Evolutionary conservation across 306 rosid genomes (phyloP), one percentile per base, ranked within the genome.

Genomic region (Quercus parvula): DNA sequence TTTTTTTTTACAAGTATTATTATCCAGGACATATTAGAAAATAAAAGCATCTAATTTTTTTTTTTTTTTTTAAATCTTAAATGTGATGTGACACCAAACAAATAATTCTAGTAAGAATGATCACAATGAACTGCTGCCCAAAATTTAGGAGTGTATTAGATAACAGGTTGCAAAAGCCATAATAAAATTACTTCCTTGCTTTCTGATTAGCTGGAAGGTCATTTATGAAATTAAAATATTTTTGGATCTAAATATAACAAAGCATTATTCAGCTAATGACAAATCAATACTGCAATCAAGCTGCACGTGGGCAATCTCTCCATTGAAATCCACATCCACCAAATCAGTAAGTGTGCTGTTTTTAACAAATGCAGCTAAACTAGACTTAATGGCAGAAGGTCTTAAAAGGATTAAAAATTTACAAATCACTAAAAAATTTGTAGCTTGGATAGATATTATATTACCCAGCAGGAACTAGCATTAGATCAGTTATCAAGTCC

Each of bases 401-500:
- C n/a, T 54, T 20, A 5, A 52, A 52, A 52, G 27, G 25, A 73
- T 52, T 28, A 51, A 71, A 33, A 74, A 77, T 54, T 62, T 73
- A n/a, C 3, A 68, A 86, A 75, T 27, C 59, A 58, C 77, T 66
- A 52, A 33, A 62, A 6, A 71, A 77, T 68, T 56, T 73, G 63
- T 41, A 79, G 68, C 66, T 75, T 66, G 78, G 75, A 73, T 68
- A 73, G 71, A 83, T 75, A 73, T 59, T 63, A 78, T 62, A 28
- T 86, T 90, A 94, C 99, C 99, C 99, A 17, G 92, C 83, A 10
- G 97, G 99, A 80, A 71, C 90, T 74, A 92, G 75, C 99, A 92
- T 91, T 64, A 94, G 86, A 89, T 94, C 99, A 22, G 99, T 94
- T 78, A 67, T 70, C 22, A 94, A 81, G 90, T 94, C 99, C 92